These are phyloP conservation scores for Aspergillus nomiae DNA, from an alignment of 2,329 filamentous ascomycete species.

Conservation along the genomic window DNA sequence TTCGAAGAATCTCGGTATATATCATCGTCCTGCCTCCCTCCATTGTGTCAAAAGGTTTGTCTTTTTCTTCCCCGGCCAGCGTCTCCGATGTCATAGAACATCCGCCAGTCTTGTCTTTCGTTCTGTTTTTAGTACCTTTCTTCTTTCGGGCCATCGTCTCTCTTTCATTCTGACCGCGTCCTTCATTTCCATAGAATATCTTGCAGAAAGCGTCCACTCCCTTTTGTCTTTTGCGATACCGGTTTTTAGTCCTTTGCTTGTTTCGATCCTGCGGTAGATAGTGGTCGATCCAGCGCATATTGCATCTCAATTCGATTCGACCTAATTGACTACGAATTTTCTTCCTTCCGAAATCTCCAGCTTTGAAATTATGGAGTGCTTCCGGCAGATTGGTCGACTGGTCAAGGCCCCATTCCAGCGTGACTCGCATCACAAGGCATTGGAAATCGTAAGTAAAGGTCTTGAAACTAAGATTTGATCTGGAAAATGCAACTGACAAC, in stretches of 20 bases:
- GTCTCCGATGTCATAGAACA: slow-evolving; percentile 32
- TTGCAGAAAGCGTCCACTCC: slow-evolving; percentile 8
- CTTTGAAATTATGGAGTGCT: slow-evolving; percentile 34
- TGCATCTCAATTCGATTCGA: slow-evolving; percentile 3
- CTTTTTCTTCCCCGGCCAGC: slow-evolving; percentile 14
- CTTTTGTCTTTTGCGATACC: slow-evolving; percentile 3
- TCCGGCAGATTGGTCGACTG: slow-evolving; percentile 37
- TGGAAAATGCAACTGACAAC: slow-evolving; percentile 12
- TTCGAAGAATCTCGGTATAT: slow-evolving; percentile 13
- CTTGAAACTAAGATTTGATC: not conserved
- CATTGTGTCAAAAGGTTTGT: not conserved
- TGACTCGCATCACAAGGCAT: slow-evolving; percentile 25
- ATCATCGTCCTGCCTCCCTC: slow-evolving; percentile 5
- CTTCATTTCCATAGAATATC: slow-evolving; percentile 13
- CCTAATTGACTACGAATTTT: not conserved
- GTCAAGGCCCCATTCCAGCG: slow-evolving; percentile 36
- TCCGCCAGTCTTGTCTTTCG: slow-evolving; percentile 21
- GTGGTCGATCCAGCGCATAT: slow-evolving; percentile 8
- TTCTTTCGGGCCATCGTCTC: slow-evolving; percentile 20
- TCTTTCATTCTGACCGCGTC: slow-evolving; percentile 23
- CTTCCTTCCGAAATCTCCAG: not conserved
- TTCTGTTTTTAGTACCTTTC: slow-evolving; percentile 18
- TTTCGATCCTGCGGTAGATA: slow-evolving; percentile 19
- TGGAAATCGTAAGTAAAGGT: slow-evolving; percentile 38
- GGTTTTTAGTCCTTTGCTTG: slow-evolving; percentile 1